A percentile compares a stretch with the other conserved stretches of the same genome.
Conservation (phyloP, 2,329 filamentous ascomycete species). For the Mycosphaerella arachidis region DNA sequence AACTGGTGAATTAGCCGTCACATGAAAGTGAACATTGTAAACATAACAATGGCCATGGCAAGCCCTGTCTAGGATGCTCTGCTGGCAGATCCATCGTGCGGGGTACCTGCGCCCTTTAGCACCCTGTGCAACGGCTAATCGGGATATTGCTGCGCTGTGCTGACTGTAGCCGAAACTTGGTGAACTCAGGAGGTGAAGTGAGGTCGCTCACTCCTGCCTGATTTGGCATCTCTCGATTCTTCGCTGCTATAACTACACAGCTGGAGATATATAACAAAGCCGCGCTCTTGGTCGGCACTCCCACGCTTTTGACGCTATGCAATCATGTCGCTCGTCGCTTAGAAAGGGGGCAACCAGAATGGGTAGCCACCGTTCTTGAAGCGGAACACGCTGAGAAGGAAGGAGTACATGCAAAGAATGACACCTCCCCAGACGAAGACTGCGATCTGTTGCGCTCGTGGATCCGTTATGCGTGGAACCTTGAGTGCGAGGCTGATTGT, state of each 20-base stretch:
- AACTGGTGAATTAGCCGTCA: too few relatives aligned
- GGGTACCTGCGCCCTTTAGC: conserved; percentile 39
- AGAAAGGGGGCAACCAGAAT: conserved; percentile 89
- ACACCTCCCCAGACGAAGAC: conserved; percentile 75
- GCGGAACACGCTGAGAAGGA: conserved; percentile 88
- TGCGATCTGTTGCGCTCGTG: conserved; percentile 72
- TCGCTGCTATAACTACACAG: conserved; percentile 21
- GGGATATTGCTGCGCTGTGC: conserved; percentile 24
- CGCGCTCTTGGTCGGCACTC: background rate
- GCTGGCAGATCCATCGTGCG: conserved; percentile 23
- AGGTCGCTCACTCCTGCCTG: conserved; percentile 37
- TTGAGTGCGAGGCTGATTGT: conserved; percentile 88
- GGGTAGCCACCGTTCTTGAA: conserved; percentile 94
- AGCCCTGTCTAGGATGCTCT: conserved; percentile 24
- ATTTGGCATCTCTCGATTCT: conserved; percentile 40
- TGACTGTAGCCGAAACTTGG: conserved; percentile 7
- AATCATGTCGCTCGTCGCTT: conserved; percentile 15
- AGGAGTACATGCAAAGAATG: conserved; percentile 82
- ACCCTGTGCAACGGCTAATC: background rate
- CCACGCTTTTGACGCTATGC: background rate
- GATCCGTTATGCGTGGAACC: conserved; percentile 79
- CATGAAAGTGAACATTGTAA: too few relatives aligned
- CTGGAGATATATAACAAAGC: background rate
- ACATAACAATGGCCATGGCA: conserved; percentile 35
- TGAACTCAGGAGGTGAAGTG: conserved; percentile 19